phyloP scores from a whole-genome alignment of 108 stramenopile genomes.

The Schizochytrium sp. region DNA sequence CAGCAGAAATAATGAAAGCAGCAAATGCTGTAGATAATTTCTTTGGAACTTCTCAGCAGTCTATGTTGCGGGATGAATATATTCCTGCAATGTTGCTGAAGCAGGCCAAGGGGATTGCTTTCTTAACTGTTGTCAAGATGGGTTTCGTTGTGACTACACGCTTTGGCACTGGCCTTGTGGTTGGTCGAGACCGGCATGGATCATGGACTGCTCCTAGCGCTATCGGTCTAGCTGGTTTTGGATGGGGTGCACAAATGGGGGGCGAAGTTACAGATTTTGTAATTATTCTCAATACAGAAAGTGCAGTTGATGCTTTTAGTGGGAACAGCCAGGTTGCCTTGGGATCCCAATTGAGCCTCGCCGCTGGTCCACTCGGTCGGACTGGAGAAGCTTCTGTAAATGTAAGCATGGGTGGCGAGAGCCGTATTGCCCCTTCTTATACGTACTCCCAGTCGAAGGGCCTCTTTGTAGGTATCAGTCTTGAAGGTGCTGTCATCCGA shows the following conservation, averaged over 20 bases:
- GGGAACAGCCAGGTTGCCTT: conserved; percentile 83
- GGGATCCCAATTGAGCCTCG: conserved; percentile 94
- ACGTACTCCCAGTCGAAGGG: conserved; percentile 92
- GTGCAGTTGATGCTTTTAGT: conserved; percentile 85
- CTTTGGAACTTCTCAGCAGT: not conserved
- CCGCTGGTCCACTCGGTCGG: conserved; percentile 91
- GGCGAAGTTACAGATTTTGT: conserved; percentile 87
- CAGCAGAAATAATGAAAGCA: conserved; percentile 61
- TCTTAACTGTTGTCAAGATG: conserved; percentile 84
- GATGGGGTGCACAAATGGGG: conserved; percentile 85
- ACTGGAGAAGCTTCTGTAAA: conserved; percentile 86
- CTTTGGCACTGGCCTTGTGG: conserved; percentile 82
- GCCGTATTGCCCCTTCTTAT: conserved; percentile 85
- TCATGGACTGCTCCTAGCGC: conserved; percentile 88
- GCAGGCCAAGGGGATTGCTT: conserved; percentile 80
- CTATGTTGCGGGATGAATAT: conserved; percentile 31
- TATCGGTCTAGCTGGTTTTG: conserved; percentile 84
- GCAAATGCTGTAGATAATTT: conserved; percentile 39
- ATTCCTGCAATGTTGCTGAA: conserved; percentile 83
- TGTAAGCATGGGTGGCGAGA: conserved; percentile 72
- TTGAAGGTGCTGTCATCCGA: conserved; percentile 89
- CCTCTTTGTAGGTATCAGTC: conserved; percentile 89
- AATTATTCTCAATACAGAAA: conserved; percentile 91
- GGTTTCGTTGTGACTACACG: conserved; percentile 82
- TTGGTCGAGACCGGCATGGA: conserved; percentile 73